These are phyloP conservation scores for Isabelozyma rhagii DNA, from an alignment of 805 yeast species.

Conservation along the genomic window DNA sequence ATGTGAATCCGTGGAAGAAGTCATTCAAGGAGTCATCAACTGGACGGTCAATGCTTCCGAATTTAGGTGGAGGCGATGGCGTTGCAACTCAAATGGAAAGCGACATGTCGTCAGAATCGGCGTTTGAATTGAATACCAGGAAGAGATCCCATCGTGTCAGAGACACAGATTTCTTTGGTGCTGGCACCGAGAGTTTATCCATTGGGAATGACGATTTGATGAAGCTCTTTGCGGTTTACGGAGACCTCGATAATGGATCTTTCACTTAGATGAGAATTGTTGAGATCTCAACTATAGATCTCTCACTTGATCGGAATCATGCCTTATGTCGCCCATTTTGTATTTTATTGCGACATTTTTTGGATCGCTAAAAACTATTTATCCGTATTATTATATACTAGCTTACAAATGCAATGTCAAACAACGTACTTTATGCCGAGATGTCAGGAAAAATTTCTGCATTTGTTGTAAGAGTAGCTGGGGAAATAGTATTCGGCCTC, in stretches of 20 bases:
- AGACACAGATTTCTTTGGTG: neutral
- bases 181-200: constrained; percentile 4
- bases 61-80: neutral
- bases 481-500: no score
- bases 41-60: neutral
- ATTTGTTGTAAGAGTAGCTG: no score
- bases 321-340: no score
- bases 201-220: constrained; percentile 28
- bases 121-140: neutral
- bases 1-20: neutral
- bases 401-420: no score
- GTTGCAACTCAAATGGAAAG: neutral
- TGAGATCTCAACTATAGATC: no score
- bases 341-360: no score
- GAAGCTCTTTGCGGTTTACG: constrained; percentile 33
- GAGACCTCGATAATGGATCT: constrained; percentile 20
- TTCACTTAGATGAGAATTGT: neutral
- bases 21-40: neutral
- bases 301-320: no score
- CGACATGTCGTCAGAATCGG: neutral
- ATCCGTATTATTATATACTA: no score
- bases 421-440: no score
- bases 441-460: no score
- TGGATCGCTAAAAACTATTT: no score
- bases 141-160: neutral